phyloP scores from a whole-genome alignment of 345 rosid genomes.

The Mercurialis annua region DNA sequence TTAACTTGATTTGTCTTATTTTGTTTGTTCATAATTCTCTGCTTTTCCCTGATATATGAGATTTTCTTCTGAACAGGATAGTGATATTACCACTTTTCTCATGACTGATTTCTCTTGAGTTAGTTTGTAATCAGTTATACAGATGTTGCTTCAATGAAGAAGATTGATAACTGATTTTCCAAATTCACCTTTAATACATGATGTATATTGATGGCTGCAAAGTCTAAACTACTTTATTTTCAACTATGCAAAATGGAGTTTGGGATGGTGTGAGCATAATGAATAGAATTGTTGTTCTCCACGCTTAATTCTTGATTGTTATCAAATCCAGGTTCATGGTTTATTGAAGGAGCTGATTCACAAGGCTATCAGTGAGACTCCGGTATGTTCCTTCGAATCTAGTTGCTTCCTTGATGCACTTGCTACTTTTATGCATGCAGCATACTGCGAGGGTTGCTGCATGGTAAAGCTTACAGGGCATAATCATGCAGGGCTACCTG shows the following conservation, averaged over 20 bases:
- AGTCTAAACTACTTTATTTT: not conserved
- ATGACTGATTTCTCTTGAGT: too few relatives aligned
- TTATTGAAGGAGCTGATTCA: constrained; percentile 92
- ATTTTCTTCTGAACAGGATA: too few relatives aligned
- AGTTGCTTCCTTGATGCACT: constrained; percentile 1
- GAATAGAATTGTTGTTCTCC: not conserved
- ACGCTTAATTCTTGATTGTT: not conserved
- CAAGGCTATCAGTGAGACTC: constrained; percentile 86
- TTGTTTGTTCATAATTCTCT: too few relatives aligned
- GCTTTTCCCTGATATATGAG: too few relatives aligned
- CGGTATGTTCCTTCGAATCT: constrained; percentile 46
- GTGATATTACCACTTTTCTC: too few relatives aligned
- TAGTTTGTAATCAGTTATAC: too few relatives aligned
- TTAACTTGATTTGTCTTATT: too few relatives aligned
- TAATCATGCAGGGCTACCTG: too few relatives aligned
- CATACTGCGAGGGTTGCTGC: not conserved
- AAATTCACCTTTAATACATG: not conserved
- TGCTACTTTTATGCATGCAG: not conserved
- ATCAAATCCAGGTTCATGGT: constrained; percentile 64
- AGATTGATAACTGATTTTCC: not conserved
- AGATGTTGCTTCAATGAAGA: too few relatives aligned
- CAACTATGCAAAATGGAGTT: too few relatives aligned
- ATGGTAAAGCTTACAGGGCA: not conserved
- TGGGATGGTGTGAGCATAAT: not conserved
- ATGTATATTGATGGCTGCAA: not conserved